Base-by-base conservation (phyloP, 129 eudicot species). In the Oenanthe sinensis region DNA sequence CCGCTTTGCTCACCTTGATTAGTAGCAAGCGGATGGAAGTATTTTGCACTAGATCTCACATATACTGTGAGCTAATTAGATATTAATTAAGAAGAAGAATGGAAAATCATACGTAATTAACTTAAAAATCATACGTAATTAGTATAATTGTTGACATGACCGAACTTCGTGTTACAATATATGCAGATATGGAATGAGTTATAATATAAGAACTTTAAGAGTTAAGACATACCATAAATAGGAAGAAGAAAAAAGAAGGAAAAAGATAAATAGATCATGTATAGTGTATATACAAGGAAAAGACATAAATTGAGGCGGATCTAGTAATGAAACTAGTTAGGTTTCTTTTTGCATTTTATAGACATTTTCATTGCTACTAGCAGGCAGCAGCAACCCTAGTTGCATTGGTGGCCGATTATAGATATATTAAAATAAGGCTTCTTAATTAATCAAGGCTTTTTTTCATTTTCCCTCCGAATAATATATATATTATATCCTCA, bases 11-110 rank as follows among this genome's bases (percentile, higher is more conserved):
- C 89, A 86, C 82, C 14, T 52, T 77, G 58, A 39, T 70, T 16
- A 77, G 89, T 86, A 79, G 78, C 86, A 86, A 50, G 86, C 89
- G 89, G 86, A 83, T 85, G 88, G 88, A 85, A 85, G 88, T 71
- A 75, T 81, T 85, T 85, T 85, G 88, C 88, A 85, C 36, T 33
- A 33, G 36, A 74, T 2, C 16, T 13, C 37, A 67, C 33, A 46
- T 0, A 10, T 15, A 46, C 16, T 8, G 50, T 5, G 19, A 48
- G 19, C 52, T 13, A 48, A n/a, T n/a, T n/a, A 14, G 15, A 46
- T 46, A 45, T 13, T 11, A 46, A n/a, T n/a, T n/a, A 0, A 0
- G 4, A 47, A 47, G 5, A 49, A 3, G 54, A 49, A 49, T 49
- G 55, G 2, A 15, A 49, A 15, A 15, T 49, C 55, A 49, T 49